phyloP scores from a whole-genome alignment of 2,329 filamentous ascomycete species.

The Calonectria fujianensis region DNA sequence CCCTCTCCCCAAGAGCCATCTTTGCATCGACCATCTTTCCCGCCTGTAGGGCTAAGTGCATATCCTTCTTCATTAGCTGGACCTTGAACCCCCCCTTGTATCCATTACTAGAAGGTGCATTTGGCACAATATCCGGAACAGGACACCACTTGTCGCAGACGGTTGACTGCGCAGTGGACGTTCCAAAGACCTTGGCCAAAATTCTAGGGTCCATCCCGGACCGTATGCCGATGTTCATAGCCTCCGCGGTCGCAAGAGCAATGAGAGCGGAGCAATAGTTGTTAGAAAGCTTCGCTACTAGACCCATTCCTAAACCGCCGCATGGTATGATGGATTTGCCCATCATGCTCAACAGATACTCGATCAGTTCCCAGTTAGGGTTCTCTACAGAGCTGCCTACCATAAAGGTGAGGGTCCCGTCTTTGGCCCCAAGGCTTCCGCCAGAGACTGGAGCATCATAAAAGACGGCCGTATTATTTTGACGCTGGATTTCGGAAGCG shows the following conservation, averaged over 20 bases:
- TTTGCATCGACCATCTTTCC: constrained; percentile 32
- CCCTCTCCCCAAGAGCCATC: constrained; percentile 22
- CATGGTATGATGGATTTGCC: constrained; percentile 47
- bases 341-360: constrained; percentile 24
- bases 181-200: constrained; percentile 34
- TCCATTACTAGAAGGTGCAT: constrained; percentile 38
- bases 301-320: constrained; percentile 35
- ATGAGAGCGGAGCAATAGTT: constrained; percentile 44
- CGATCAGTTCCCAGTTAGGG: background rate
- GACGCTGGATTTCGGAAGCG: background rate
- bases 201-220: constrained; percentile 39
- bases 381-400: constrained; percentile 28
- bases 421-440: constrained; percentile 32
- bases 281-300: constrained; percentile 42
- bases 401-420: constrained; percentile 35
- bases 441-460: constrained; percentile 41
- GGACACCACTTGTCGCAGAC: constrained; percentile 42
- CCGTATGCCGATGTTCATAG: constrained; percentile 41
- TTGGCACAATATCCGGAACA: constrained; percentile 32
- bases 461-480: background rate
- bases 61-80: constrained; percentile 45
- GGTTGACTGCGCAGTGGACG: constrained; percentile 41
- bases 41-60: constrained; percentile 35
- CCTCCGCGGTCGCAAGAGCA: constrained; percentile 38
- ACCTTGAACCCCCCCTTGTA: constrained; percentile 43